These are phyloP conservation scores for Coemansia asiatica DNA, from an alignment of 192 early-diverging fungal genomes.

Conservation along the genomic window DNA sequence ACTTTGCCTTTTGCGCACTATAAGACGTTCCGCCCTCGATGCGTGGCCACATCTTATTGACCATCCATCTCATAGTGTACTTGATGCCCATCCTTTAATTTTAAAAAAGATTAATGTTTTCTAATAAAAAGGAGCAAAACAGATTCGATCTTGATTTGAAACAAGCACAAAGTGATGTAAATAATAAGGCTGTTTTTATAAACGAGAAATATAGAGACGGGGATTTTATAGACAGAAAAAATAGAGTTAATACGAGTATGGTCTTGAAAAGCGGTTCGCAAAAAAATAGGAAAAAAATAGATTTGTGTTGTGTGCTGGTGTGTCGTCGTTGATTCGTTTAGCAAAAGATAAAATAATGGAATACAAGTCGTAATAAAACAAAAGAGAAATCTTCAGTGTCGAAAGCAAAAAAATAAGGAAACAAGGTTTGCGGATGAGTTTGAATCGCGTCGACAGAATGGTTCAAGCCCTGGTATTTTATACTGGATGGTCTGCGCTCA, in stretches of 20 bases:
- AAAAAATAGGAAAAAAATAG: not conserved
- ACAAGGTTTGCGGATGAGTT: no score
- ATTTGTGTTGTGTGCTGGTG: no score
- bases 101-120: not conserved
- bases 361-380: no score
- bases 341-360: no score
- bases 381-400: no score
- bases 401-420: no score
- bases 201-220: not conserved
- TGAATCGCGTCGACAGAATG: no score
- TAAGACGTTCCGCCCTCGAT: slow-evolving; percentile 44
- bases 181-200: no score
- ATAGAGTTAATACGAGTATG: not conserved
- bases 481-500: no score
- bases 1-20: slow-evolving; percentile 33
- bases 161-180: not conserved
- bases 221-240: no score
- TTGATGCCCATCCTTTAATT: slow-evolving; percentile 42
- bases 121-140: not conserved
- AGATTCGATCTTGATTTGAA: not conserved
- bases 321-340: no score
- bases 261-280: not conserved
- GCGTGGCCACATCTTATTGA: slow-evolving; percentile 56
- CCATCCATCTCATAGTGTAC: slow-evolving; percentile 56
- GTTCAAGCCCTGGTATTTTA: no score